A percentile compares a stretch with the other conserved stretches of the same genome.
Evolutionary conservation across 2,329 filamentous ascomycete species (phyloP).

Genomic region (Cercospora citrullina): DNA sequence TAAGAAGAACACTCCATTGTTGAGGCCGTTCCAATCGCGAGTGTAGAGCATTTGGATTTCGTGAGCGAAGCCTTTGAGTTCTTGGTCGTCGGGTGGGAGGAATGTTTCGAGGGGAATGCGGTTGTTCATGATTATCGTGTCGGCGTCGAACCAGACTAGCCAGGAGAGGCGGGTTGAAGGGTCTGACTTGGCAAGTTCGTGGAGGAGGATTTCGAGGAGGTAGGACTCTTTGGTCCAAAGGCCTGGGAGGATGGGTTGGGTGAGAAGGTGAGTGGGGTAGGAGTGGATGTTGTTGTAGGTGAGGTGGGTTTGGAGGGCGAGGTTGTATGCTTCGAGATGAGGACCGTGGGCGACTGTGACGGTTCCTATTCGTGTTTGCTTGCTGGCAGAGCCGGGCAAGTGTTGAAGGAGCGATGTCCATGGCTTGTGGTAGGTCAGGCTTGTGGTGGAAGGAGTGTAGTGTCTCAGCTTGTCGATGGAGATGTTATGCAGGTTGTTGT

Average conservation of each 20-base stretch:
- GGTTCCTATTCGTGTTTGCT: neutral
- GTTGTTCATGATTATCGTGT: slow-evolving; percentile 46
- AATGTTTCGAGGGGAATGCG: slow-evolving; percentile 43
- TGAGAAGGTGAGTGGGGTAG: slow-evolving; percentile 45
- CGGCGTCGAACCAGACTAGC: slow-evolving; percentile 47
- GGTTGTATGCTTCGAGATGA: slow-evolving; percentile 40
- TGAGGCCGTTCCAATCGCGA: slow-evolving; percentile 45
- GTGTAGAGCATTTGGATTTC: slow-evolving; percentile 41
- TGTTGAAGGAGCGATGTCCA: neutral
- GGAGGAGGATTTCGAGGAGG: slow-evolving; percentile 43
- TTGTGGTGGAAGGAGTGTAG: neutral
- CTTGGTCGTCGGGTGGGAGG: slow-evolving; percentile 37
- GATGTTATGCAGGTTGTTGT: neutral
- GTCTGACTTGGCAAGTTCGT: slow-evolving; percentile 40
- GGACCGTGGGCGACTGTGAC: slow-evolving; percentile 1
- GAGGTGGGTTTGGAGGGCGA: slow-evolving; percentile 44
- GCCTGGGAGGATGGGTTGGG: slow-evolving; percentile 43
- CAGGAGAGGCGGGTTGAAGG: slow-evolving; percentile 41
- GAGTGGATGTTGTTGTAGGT: slow-evolving; percentile 42
- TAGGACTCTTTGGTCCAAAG: slow-evolving; percentile 49
- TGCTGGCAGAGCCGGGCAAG: neutral
- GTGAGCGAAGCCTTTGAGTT: slow-evolving; percentile 1
- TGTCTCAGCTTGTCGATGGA: neutral
- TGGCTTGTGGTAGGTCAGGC: neutral
- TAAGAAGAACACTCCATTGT: slow-evolving; percentile 45